Base-by-base conservation (phyloP, 1,139 yeast genomes). In the Nakaseomyces sp. region DNA sequence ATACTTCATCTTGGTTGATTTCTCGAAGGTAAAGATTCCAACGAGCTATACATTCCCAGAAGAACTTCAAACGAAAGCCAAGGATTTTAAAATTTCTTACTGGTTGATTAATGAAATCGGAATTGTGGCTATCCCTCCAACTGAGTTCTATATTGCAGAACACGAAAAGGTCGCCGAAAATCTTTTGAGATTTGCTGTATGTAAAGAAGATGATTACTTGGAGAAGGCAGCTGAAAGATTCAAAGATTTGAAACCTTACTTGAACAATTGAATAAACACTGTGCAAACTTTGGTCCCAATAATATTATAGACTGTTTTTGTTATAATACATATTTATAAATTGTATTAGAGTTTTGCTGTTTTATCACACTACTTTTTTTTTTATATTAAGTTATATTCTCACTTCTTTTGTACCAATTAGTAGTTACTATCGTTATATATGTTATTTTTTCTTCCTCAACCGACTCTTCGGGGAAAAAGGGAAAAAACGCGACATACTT, bases 41-140 rank as follows among this genome's bases (percentile, higher is more conserved):
- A 65, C 64, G 2, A 82, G 77, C 55, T 85, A 81, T 54, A 69
- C 63, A 38, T 83, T 74, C 64, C 97, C 97, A 1, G 77, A 69
- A 13, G 86, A 79, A 17, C 76, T 91, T 48, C 62, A 69, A 40
- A 65, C 63, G 26, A 80, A 84, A 43, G 89, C 95, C 20, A 77
- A 78, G 52, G 98, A 91, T 67, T 91, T 87, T 71, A 78, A 79
- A 58, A 72, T 83, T 52, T 93, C 96, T 0, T 86, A 86, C 67
- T 91, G 97, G 96, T 71, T 91, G 49, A 86, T 88, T 57, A 81
- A 79, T 60, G 95, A 89, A 60, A 66, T 91, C 45, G 98, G 98
- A 4, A 94, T 91, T 38, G 97, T 91, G 19, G 84, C 95, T 5
- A 89, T 91, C 53, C 98, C 98, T 10, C 97, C 97, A 25, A 83